phyloP scores from a whole-genome alignment of 1,139 yeast species.

The Sugiyamaella pinicola region DNA sequence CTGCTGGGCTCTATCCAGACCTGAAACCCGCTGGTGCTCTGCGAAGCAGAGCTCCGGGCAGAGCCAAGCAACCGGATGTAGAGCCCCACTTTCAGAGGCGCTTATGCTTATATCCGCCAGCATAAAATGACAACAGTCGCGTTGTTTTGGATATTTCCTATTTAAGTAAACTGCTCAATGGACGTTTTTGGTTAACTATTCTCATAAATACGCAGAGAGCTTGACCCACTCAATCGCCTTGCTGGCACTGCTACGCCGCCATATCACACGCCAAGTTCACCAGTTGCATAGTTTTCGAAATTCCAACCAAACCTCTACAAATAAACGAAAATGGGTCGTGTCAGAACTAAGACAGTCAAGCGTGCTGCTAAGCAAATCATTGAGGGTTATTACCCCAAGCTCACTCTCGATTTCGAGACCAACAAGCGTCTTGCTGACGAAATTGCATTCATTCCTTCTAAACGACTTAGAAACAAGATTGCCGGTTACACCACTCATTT shows the following conservation, averaged over 20 bases:
- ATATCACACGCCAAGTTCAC: not conserved
- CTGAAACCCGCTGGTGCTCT: too few species aligned
- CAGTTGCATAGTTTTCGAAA: conserved; percentile 8
- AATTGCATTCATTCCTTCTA: conserved; percentile 98
- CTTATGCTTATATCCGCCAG: conserved; percentile 9
- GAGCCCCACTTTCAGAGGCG: too few species aligned
- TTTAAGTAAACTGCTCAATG: too few species aligned
- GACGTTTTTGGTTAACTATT: not conserved
- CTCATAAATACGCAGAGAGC: conserved; percentile 8
- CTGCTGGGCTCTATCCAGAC: too few species aligned
- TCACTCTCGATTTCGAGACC: conserved; percentile 99
- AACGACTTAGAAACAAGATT: conserved; percentile 99
- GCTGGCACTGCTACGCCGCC: not conserved
- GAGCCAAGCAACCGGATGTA: too few species aligned
- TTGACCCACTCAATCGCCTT: conserved; percentile 2
- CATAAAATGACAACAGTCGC: not conserved
- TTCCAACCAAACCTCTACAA: conserved; percentile 7
- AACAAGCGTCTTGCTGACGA: conserved; percentile 99
- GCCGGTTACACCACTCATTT: conserved; percentile 99
- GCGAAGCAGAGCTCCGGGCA: too few species aligned
- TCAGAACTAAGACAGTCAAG: conserved; percentile 95
- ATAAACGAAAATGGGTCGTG: conserved; percentile 37
- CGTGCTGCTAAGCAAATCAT: conserved; percentile 99
- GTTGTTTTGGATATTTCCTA: not conserved
- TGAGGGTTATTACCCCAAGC: conserved; percentile 99